phyloP scores from a whole-genome alignment of 352 stramenopile genomes.

The Pythium aquatile region DNA sequence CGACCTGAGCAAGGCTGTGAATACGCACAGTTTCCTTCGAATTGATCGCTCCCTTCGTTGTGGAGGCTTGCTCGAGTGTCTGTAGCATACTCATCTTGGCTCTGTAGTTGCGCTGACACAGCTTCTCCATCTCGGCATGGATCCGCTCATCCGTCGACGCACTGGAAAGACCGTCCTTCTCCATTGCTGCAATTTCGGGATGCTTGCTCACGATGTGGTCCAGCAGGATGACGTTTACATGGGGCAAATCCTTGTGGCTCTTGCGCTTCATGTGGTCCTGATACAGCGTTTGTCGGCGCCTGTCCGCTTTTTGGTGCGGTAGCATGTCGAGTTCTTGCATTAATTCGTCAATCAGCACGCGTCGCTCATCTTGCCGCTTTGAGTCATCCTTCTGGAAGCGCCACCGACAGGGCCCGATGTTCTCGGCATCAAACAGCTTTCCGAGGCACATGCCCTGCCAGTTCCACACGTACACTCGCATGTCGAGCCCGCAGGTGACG shows the following conservation, averaged over 20 bases:
- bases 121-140: conserved; percentile 22
- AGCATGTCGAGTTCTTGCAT: conserved; percentile 51
- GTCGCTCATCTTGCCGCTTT: conserved; percentile 43
- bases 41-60: background rate
- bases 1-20: conserved; percentile 52
- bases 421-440: conserved; percentile 66
- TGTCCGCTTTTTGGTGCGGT: conserved; percentile 37
- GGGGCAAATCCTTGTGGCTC: conserved; percentile 42
- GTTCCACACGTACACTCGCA: conserved; percentile 67
- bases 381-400: conserved; percentile 55
- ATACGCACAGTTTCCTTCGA: conserved; percentile 26
- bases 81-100: conserved; percentile 30
- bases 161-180: conserved; percentile 17
- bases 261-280: conserved; percentile 49
- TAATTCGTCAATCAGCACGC: conserved; percentile 37
- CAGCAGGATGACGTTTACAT: conserved; percentile 52
- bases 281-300: conserved; percentile 44
- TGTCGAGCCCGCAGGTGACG: conserved; percentile 61
- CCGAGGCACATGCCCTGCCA: conserved; percentile 60
- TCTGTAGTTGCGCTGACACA: conserved; percentile 18
- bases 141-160: conserved; percentile 20
- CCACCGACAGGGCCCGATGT: conserved; percentile 44
- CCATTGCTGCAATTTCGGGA: conserved; percentile 45
- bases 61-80: conserved; percentile 10
- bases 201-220: conserved; percentile 73